Conservation (phyloP, 2,329 filamentous ascomycete genomes). For the Alternaria novae-zelandiae region DNA sequence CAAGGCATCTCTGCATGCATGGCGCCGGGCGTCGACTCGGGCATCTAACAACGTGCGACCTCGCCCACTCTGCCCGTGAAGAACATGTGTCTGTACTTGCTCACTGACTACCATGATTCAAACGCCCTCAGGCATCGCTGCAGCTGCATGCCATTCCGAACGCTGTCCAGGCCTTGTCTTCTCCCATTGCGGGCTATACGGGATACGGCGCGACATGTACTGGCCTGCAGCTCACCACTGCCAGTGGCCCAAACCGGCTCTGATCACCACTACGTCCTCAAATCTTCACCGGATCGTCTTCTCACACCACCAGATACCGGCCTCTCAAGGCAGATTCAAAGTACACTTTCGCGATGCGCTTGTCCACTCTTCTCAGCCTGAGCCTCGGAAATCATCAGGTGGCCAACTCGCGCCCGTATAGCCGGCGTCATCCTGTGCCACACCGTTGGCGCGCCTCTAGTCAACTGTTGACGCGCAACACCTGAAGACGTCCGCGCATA, state of each 20-base stretch:
- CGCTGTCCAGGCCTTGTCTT: background rate
- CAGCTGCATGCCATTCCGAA: background rate
- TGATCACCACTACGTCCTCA: slow-evolving; percentile 3
- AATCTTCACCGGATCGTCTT: slow-evolving; percentile 15
- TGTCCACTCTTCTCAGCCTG: slow-evolving; percentile 14
- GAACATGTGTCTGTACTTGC: background rate
- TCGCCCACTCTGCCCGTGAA: background rate
- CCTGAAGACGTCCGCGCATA: background rate
- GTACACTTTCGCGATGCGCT: background rate
- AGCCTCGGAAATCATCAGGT: slow-evolving; percentile 21
- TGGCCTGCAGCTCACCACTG: background rate
- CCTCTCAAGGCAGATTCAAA: slow-evolving; percentile 13
- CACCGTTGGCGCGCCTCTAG: slow-evolving; percentile 15
- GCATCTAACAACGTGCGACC: background rate
- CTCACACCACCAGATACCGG: background rate
- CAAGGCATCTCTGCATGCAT: background rate
- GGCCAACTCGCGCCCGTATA: slow-evolving; percentile 22
- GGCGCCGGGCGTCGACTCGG: background rate
- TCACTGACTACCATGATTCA: background rate
- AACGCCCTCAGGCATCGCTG: background rate
- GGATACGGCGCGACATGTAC: background rate
- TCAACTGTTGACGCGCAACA: slow-evolving; percentile 6
- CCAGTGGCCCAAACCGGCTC: background rate
- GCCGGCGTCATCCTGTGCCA: slow-evolving; percentile 22
- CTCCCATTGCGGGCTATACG: background rate